phyloP scores from a whole-genome alignment of 805 yeast species.

The Wickerhamiella musiphila region DNA sequence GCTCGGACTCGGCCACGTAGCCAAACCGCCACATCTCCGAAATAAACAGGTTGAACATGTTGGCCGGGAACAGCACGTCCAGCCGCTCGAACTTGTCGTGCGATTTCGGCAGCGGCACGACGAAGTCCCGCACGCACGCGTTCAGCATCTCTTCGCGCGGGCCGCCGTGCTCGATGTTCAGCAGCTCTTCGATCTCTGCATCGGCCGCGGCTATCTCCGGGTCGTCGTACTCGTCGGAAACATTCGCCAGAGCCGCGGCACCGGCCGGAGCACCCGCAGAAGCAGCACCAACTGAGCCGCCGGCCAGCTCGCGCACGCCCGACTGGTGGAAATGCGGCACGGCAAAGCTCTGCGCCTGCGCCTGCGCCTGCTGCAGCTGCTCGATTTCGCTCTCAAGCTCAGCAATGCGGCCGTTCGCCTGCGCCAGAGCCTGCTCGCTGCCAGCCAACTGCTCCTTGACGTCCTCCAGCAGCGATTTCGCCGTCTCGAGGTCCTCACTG shows the following conservation, averaged over 20 bases:
- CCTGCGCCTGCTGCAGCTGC: constrained; percentile 9
- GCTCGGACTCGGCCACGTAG: constrained; percentile 78
- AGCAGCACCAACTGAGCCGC: constrained; percentile 10
- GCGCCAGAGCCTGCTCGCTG: constrained; percentile 18
- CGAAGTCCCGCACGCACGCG: constrained; percentile 54
- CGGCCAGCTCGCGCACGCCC: constrained; percentile 14
- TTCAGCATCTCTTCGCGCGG: constrained; percentile 13
- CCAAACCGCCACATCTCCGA: constrained; percentile 99
- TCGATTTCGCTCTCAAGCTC: constrained; percentile 18
- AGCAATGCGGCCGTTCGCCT: constrained; percentile 12
- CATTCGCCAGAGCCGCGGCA: not conserved
- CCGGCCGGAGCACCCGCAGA: constrained; percentile 4
- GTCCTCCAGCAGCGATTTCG: constrained; percentile 26
- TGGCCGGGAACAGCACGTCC: constrained; percentile 90
- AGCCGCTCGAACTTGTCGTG: constrained; percentile 70
- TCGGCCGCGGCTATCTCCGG: not conserved
- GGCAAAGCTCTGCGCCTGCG: no score
- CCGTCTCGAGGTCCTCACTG: constrained; percentile 4
- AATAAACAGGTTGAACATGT: constrained; percentile 77
- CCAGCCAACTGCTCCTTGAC: constrained; percentile 32
- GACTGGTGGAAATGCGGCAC: constrained; percentile 15
- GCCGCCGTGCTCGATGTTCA: constrained; percentile 8
- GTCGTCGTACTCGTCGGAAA: no score
- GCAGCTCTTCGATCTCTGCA: constrained; percentile 39
- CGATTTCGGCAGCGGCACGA: constrained; percentile 71